Conservation (phyloP, 805 yeast species). For the Allodekkera sacchari region DNA sequence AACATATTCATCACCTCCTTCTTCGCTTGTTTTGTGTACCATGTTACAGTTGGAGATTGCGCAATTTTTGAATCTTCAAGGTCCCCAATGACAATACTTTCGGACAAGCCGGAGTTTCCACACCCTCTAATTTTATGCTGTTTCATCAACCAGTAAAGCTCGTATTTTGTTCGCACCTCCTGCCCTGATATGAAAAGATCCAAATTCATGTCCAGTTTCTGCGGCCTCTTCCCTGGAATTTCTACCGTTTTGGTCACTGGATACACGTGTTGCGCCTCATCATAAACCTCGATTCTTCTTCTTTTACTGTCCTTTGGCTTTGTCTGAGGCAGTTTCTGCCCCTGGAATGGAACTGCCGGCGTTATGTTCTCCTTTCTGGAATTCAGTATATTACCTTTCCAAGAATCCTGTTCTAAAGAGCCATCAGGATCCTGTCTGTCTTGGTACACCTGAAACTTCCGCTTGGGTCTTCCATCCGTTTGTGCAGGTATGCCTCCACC, state of each 20-base stretch:
- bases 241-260: conserved; percentile 43
- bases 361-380: conserved; percentile 59
- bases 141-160: conserved; percentile 49
- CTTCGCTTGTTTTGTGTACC: conserved; percentile 66
- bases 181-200: conserved; percentile 41
- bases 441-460: conserved; percentile 13
- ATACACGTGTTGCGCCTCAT: conserved; percentile 26
- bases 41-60: conserved; percentile 71
- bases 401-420: conserved; percentile 32
- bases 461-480: conserved; percentile 9
- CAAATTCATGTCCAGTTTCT: conserved; percentile 51
- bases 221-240: conserved; percentile 51
- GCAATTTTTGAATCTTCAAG: conserved; percentile 20
- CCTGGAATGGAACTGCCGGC: conserved; percentile 1
- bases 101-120: background rate
- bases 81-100: conserved; percentile 1
- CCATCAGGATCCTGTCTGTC: conserved; percentile 43
- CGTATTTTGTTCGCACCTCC: too few relatives aligned
- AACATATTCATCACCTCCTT: conserved; percentile 72
- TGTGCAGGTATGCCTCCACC: conserved; percentile 16
- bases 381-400: too few relatives aligned
- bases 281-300: conserved; percentile 27
- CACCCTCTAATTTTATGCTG: conserved; percentile 2
- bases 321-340: conserved; percentile 39
- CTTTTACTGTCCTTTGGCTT: conserved; percentile 3